Evolutionary conservation across 768 basidiomycete genomes (phyloP), one percentile per base, ranked within the genome.

Genomic region (Kwoniella mangroviensis): DNA sequence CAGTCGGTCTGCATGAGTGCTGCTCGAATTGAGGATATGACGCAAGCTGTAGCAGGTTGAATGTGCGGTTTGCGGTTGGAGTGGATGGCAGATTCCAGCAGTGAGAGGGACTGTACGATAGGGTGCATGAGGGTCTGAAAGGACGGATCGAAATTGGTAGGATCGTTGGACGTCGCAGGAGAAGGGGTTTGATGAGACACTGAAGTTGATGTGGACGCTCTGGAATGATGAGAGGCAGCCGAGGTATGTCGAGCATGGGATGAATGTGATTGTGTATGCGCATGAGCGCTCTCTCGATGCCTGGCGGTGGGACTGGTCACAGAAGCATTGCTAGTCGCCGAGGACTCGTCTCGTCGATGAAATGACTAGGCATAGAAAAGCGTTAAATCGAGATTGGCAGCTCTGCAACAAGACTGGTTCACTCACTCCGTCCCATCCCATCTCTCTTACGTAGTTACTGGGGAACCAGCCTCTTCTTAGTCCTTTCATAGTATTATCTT

Each of bases 391-490:
- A 34, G 34, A 34, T 34, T 34, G 34, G 6, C 34, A 0, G 34
- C 4, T 34, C 34, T 34, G 9, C 34, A 34, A 34, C 34, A 34
- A 7, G n/a, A 34, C 34, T 34, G 34, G 34, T 4, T 34, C 17
- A 75, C 79, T 70, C 71, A 76, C 75, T 49, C 67, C 54, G 54
- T 72, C 68, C 65, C 54, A 57, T 55, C 56, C 72, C 68, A 71
- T 59, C 40, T 79, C 75, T 43, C 77, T 72, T n/a, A 85, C 84
- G 71, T 97, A 98, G 84, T 98, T 99, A 78, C 93, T 94, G 21
- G 97, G 97, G 84, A 98, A 98, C 97, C 97, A 99, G 13, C 97
- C 97, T 76, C 95, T 85, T 70, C 90, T 72, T 2, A 75, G 75
- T 1, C 78, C 80, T 43, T 67, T 70, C 17, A 70, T 67, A 45